phyloP scores from a whole-genome alignment of 192 early-diverging fungal genomes.

The Rhizoclosmatium sp. region DNA sequence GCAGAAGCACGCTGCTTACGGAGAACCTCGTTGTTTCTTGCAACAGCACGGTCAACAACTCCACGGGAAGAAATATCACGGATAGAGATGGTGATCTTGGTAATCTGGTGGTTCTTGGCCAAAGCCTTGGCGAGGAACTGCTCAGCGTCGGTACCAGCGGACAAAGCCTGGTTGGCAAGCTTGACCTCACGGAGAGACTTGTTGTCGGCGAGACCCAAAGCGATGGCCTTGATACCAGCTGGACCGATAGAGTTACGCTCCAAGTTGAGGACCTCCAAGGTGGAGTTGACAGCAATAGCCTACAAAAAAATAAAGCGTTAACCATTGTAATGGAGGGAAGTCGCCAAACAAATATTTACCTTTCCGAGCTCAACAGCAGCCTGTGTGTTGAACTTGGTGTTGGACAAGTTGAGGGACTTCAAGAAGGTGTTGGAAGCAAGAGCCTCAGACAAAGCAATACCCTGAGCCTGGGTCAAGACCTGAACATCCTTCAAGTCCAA shows the following conservation, averaged over 20 bases:
- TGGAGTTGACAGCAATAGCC: constrained; percentile 31
- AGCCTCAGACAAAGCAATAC: constrained; percentile 30
- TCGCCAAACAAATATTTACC: not conserved
- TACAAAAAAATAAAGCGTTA: not conserved
- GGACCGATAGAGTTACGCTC: constrained; percentile 41
- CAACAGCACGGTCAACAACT: constrained; percentile 38
- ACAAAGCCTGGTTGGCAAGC: constrained; percentile 36
- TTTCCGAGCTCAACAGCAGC: constrained; percentile 35
- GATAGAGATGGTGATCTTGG: constrained; percentile 37
- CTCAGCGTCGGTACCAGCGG: constrained; percentile 35
- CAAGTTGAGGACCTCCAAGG: constrained; percentile 38
- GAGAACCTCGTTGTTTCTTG: constrained; percentile 44
- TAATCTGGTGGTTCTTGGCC: constrained; percentile 34
- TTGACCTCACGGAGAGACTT: constrained; percentile 27
- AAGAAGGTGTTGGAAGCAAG: constrained; percentile 35
- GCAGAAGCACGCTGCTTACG: constrained; percentile 26
- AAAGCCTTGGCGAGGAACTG: constrained; percentile 30
- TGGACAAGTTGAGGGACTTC: constrained; percentile 39
- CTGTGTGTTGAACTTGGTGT: constrained; percentile 46
- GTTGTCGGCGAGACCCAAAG: constrained; percentile 37
- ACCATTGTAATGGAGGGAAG: not conserved
- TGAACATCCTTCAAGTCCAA: constrained; percentile 42
- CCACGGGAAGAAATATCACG: constrained; percentile 43
- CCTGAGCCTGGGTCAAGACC: constrained; percentile 34
- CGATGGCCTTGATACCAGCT: constrained; percentile 44